phyloP scores from a whole-genome alignment of 768 basidiomycete genomes.

The Dioszegia hungarica region DNA sequence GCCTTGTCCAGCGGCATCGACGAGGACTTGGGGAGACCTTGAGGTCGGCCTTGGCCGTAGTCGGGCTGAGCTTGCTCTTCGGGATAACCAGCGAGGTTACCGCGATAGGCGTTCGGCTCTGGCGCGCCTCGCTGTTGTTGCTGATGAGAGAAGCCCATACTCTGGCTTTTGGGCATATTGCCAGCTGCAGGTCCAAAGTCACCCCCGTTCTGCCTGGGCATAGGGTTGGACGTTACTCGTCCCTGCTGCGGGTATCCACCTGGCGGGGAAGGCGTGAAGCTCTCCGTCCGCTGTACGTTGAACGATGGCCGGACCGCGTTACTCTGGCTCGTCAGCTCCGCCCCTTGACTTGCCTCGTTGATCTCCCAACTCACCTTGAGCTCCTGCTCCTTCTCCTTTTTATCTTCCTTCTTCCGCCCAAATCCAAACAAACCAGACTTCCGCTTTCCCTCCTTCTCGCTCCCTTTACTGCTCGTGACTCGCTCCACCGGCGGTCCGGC shows the following conservation, averaged over 20 bases:
- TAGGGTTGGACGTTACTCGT: neutral
- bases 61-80: constrained; percentile 2
- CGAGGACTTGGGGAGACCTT: constrained; percentile 14
- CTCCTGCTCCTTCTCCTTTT: constrained; percentile 9
- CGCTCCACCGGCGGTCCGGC: constrained; percentile 5
- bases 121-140: constrained; percentile 3
- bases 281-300: neutral
- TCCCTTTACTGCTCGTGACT: constrained; percentile 1
- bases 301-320: neutral
- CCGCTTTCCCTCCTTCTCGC: constrained; percentile 36
- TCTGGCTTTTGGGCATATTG: constrained; percentile 24
- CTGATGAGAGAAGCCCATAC: constrained; percentile 23
- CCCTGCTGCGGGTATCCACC: no score
- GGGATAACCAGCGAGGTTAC: constrained; percentile 8
- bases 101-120: constrained; percentile 26
- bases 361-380: no score
- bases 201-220: neutral
- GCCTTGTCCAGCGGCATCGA: constrained; percentile 22
- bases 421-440: constrained; percentile 39
- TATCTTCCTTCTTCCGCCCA: constrained; percentile 21
- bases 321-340: neutral
- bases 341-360: no score
- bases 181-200: constrained; percentile 10
- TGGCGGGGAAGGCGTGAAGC: neutral
- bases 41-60: neutral